phyloP scores from a whole-genome alignment of 352 stramenopile species.

The Phytophthora rubi region DNA sequence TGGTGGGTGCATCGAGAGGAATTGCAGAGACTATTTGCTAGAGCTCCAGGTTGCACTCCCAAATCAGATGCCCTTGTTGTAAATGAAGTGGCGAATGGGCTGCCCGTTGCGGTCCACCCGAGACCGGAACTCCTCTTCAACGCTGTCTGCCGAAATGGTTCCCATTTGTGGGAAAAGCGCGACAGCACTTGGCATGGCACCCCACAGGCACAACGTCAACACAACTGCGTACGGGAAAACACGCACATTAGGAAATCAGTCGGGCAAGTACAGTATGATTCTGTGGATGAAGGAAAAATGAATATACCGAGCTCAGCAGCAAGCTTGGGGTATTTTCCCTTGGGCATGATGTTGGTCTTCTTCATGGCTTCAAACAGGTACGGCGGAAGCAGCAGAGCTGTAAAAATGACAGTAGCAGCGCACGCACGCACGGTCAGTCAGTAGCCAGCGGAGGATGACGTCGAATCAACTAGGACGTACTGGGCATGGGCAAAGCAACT shows the following conservation, averaged over 20 bases:
- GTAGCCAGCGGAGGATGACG: neutral
- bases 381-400: slow-evolving; percentile 81
- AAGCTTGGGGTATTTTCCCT: slow-evolving; percentile 72
- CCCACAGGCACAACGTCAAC: slow-evolving; percentile 82
- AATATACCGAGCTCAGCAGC: slow-evolving; percentile 75
- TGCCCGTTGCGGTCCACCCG: slow-evolving; percentile 64
- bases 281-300: neutral
- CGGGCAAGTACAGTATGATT: neutral
- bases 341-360: slow-evolving; percentile 77
- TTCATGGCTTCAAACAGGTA: slow-evolving; percentile 85
- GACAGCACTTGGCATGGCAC: slow-evolving; percentile 76
- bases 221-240: slow-evolving; percentile 43
- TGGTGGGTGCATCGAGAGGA: too few relatives aligned
- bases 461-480: slow-evolving; percentile 43
- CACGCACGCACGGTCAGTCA: neutral
- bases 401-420: neutral
- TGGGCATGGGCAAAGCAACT: slow-evolving; percentile 80
- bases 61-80: slow-evolving; percentile 86
- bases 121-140: slow-evolving; percentile 71
- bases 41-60: too few relatives aligned
- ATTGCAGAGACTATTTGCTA: too few relatives aligned
- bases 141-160: slow-evolving; percentile 62
- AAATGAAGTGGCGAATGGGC: slow-evolving; percentile 68
- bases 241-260: slow-evolving; percentile 6
- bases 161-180: slow-evolving; percentile 86